Evolutionary conservation across 2,329 filamentous ascomycete species (phyloP), one percentile per base, ranked within the genome.

Genomic region (Venturia nashicola): DNA sequence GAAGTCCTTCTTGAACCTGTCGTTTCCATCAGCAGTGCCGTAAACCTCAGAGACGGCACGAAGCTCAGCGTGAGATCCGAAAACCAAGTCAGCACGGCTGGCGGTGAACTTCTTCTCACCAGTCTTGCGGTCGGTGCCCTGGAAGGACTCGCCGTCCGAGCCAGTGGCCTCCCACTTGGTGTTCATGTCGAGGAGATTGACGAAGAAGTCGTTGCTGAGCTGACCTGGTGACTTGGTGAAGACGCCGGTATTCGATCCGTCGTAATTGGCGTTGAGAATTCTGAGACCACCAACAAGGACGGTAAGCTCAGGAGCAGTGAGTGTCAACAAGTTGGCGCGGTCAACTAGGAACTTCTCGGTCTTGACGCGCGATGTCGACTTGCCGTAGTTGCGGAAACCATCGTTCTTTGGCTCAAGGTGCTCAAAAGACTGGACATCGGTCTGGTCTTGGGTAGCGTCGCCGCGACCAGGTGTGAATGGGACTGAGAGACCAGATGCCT

Each of bases 201-300:
- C 82, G 71, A 92, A 92, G 81, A 90, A 92, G 77, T 91, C 89
- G 75, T 89, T 91, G 71, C 85, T 89, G 69, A 92, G 79, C 68
- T 83, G 75, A 51, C 89, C 89, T 0, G 87, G 86, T 8, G 78
- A 79, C 68, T 80, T 79, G 64, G 89, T 92, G 71, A 91, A 80
- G 65, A 91, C 81, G 65, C 89, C 89, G 65, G 83, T 75, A 32
- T 78, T 72, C 0, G 87, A 89, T 51, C 85, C 85, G 69, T 91
- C 87, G 67, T 80, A 89, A 79, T 91, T 92, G 72, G 83, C 78
- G 71, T 84, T 83, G 62, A 92, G 78, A 1, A 80, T 82, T 68
- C 89, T 88, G 63, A 92, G 78, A 73, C 89, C 89, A 68, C 88
- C 89, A 27, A 91, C 74, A 0, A 91, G 80, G 5, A 83, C 88